Base-by-base conservation (phyloP, 2,329 filamentous ascomycete species). In the Bipolaris oryzae region DNA sequence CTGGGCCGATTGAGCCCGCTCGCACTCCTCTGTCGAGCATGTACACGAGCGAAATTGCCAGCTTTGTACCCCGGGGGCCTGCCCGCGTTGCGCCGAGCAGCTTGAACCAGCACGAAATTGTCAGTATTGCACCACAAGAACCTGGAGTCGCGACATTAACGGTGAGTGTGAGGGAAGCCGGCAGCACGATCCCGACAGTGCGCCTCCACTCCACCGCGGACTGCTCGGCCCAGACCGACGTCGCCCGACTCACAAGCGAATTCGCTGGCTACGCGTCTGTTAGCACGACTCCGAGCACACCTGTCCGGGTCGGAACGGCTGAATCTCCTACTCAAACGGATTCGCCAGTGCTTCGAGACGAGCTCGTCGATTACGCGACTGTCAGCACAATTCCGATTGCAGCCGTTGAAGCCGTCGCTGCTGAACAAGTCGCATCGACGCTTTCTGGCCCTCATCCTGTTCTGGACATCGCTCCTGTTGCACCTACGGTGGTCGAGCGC, bases 241-340 rank as follows among this genome's bases (percentile, higher is more conserved):
- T 39, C 25, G 37, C 28, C 16, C 33, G 37, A 31, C 54, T 60
- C 15, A 39, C 45, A 13, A 53, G 10, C 21, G 28, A 57, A 7
- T 10, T 55, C 21, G 23, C 37, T 13, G 10, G 10, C 20, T 16
- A 51, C 10, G 35, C 53, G 10, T 28, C 25, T 55, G 38, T 46
- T 34, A 43, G 34, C 34, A 55, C n/a, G 18, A 7, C 42, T 33
- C 42, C 42, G 3, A n/a, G 2, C 18, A 13, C n/a, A 5, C 42
- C 41, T 28, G 23, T 28, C 1, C 15, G 25, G 41, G n/a, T 20
- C 7, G 10, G 18, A 10, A 42, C 43, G 10, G 33, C 45, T 3
- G 42, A 50, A 35, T 25, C 45, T 4, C 46, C 42, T 10, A 49
- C 41, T 13, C 56, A 62, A 48, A 62, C 61, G 6, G 52, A 59